Conservation (phyloP, 768 basidiomycete species). For the Lactifluus pinguis region DNA sequence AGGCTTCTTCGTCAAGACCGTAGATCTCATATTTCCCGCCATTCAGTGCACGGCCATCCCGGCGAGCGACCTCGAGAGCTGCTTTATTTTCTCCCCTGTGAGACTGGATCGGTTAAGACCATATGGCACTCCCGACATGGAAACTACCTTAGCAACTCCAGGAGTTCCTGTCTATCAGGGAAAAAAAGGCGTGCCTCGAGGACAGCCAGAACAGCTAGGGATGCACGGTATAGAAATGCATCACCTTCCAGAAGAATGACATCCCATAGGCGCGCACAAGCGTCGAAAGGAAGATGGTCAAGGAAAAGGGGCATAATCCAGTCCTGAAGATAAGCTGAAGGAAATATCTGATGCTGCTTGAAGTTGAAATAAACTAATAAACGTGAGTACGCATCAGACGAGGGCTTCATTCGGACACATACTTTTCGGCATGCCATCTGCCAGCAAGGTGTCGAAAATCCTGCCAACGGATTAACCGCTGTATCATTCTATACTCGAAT, state of each 20-base stretch:
- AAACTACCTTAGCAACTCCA: conserved; percentile 63
- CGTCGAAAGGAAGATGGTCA: conserved; percentile 84
- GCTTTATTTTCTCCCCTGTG: conserved; percentile 74
- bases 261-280: conserved; percentile 85
- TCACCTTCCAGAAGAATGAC: conserved; percentile 83
- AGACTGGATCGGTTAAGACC: not conserved
- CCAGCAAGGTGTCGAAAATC: conserved; percentile 86
- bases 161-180: conserved; percentile 68
- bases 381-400: not conserved
- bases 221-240: conserved; percentile 77
- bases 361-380: conserved; percentile 86
- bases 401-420: conserved; percentile 22
- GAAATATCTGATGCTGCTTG: conserved; percentile 87
- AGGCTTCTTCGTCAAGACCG: conserved; percentile 71
- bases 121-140: conserved; percentile 3
- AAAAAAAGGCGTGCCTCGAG: conserved; percentile 84
- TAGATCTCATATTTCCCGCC: conserved; percentile 82
- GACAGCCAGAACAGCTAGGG: conserved; percentile 74
- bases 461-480: conserved; percentile 29
- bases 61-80: conserved; percentile 69
- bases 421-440: conserved; percentile 94
- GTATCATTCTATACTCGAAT: not conserved
- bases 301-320: conserved; percentile 80
- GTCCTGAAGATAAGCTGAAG: conserved; percentile 69
- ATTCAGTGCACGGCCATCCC: conserved; percentile 53